Percentiles rank a stretch among this genome's conserved stretches.
Evolutionary conservation across 2,329 filamentous ascomycete species (phyloP).

Genomic region (Bipolaris gigantea): DNA sequence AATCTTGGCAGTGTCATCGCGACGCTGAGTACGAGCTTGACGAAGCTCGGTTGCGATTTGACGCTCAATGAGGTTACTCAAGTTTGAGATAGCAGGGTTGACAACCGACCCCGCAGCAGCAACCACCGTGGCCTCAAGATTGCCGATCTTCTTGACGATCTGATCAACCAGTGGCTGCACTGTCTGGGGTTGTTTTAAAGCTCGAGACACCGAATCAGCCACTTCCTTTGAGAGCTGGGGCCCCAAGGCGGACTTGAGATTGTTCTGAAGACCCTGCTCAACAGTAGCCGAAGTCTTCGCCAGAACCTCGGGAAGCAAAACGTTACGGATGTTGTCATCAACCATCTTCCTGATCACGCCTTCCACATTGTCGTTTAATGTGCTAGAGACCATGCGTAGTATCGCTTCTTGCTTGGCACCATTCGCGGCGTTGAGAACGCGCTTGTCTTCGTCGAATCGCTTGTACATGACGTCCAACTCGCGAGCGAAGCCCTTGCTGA

Average conservation of each 20-base stretch:
- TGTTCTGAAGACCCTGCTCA: slow-evolving; percentile 69
- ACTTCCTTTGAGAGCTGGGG: slow-evolving; percentile 72
- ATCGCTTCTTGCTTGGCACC: slow-evolving; percentile 70
- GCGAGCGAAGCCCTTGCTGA: slow-evolving; percentile 49
- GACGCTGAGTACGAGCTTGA: slow-evolving; percentile 55
- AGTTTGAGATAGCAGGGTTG: slow-evolving; percentile 66
- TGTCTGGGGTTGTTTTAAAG: slow-evolving; percentile 73
- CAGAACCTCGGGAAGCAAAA: slow-evolving; percentile 74
- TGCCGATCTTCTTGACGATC: slow-evolving; percentile 67
- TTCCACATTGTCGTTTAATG: slow-evolving; percentile 71
- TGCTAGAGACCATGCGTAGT: slow-evolving; percentile 68
- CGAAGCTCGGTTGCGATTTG: slow-evolving; percentile 56
- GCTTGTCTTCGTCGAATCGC: slow-evolving; percentile 70
- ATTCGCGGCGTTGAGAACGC: slow-evolving; percentile 63
- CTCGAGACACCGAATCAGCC: slow-evolving; percentile 66
- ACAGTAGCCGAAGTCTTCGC: slow-evolving; percentile 69
- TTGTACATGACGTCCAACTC: slow-evolving; percentile 61
- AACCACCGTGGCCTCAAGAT: slow-evolving; percentile 68
- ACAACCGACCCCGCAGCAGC: slow-evolving; percentile 60
- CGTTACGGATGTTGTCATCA: slow-evolving; percentile 70
- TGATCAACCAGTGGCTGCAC: slow-evolving; percentile 72
- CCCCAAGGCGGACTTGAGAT: slow-evolving; percentile 68
- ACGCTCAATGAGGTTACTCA: slow-evolving; percentile 69
- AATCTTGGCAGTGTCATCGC: slow-evolving; percentile 65
- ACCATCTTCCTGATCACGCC: slow-evolving; percentile 78